phyloP scores from a whole-genome alignment of 805 yeast genomes.

The Yarrowia bubula region DNA sequence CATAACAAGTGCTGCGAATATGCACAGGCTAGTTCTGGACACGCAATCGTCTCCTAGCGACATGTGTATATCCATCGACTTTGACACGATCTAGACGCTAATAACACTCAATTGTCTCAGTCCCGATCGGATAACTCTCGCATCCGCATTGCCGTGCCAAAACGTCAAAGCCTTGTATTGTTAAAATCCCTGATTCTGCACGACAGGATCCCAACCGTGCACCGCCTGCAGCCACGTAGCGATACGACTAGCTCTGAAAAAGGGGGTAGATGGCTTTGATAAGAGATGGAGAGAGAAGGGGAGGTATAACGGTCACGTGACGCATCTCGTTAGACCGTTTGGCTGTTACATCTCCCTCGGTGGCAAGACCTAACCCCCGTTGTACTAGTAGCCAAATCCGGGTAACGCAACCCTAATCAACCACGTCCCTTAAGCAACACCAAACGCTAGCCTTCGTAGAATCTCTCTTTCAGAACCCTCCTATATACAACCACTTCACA shows the following conservation, averaged over 20 bases:
- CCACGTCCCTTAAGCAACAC: constrained; percentile 25
- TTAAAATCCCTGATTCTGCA: constrained; percentile 13
- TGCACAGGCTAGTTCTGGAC: neutral
- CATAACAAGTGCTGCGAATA: neutral
- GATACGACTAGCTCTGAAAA: neutral
- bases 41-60: neutral
- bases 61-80: neutral
- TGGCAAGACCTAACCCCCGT: neutral
- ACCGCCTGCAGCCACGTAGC: constrained; percentile 15
- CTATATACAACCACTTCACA: constrained; percentile 13
- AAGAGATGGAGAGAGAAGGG: neutral
- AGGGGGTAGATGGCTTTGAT: no score
- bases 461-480: neutral
- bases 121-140: neutral
- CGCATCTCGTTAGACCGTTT: neutral
- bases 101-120: neutral
- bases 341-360: neutral
- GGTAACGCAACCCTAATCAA: constrained; percentile 27
- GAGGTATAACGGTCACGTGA: neutral
- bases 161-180: neutral
- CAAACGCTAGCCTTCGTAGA: neutral
- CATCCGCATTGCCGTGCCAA: neutral
- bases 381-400: constrained; percentile 9
- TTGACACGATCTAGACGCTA: neutral
- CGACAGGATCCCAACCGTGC: neutral